These are phyloP conservation scores for Nigrospora oryzae DNA, from an alignment of 2,329 filamentous ascomycete species.

Conservation along the genomic window DNA sequence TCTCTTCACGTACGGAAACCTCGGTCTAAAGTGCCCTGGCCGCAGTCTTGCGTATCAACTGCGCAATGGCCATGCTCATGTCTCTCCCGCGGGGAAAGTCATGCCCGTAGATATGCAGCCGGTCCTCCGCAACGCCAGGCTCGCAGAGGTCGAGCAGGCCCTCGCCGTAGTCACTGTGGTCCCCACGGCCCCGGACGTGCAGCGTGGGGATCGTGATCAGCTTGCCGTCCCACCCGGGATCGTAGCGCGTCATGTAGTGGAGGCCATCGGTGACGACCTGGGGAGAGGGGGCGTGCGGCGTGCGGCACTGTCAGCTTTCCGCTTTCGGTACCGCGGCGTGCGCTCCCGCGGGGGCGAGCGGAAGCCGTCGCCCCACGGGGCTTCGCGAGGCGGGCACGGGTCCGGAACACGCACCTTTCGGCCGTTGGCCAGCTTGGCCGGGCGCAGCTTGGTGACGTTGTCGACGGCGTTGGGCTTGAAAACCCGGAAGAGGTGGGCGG, in stretches of 20 bases:
- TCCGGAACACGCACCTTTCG: neutral
- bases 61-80: neutral
- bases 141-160: neutral
- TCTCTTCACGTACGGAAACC: no score
- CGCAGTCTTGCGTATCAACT: neutral
- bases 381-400: no score
- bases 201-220: neutral
- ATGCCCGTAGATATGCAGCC: constrained; percentile 1
- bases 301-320: neutral
- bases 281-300: neutral
- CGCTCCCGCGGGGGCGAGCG: no score
- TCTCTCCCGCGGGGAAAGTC: neutral
- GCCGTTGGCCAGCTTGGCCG: neutral
- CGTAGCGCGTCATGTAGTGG: constrained; percentile 1
- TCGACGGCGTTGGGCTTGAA: constrained; percentile 1
- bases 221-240: neutral
- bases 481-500: neutral
- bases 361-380: no score
- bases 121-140: neutral
- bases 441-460: neutral
- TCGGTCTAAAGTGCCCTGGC: neutral
- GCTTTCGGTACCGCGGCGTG: no score
- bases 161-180: constrained; percentile 1
- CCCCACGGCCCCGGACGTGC: neutral
- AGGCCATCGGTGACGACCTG: neutral